Base-by-base conservation (phyloP, 305 asterid species). In the Solanum hybrid region DNA sequence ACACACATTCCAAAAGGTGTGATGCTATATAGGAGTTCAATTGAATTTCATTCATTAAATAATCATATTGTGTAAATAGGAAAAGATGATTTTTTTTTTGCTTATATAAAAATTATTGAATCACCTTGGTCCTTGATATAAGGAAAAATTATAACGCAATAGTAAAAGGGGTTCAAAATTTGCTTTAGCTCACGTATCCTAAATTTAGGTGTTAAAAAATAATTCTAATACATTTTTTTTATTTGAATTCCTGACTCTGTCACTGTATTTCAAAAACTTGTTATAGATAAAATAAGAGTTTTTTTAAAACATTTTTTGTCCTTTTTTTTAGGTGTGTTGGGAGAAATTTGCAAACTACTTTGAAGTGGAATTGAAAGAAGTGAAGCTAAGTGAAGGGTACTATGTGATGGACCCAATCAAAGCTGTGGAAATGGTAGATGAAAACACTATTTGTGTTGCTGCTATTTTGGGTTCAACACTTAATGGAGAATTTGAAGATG, bases 381-480 rank as follows among this genome's bases (percentile, higher is more conserved):
- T 94, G 14, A 94, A 94, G 18, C 14, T 95, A 35, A 87, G 91
- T 0, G 97, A 95, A 3, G 96, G 94, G 0, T 95, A 93, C 90
- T 92, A 93, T 61, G 97, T 95, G 34, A 94, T 94, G 97, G 95
- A 95, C 87, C 97, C 97, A 0, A 89, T 80, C 2, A 89, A 93
- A 82, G 97, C 97, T 4, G 95, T 92, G 5, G 95, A 95, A 61
- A 91, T 94, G 94, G 96, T 95, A 5, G 96, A 95, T 46, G 97
- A 95, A 86, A 95, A 94, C 86, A 95, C 97, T 0, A 95, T 95
- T 8, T 95, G 97, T 28, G 95, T 95, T 2, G 97, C 97, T 11
- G 95, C 95, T 5, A 95, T 95, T 64, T 46, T 95, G 84, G 97
- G 96, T 2, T 95, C 97, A 31, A 95, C 97, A 0, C 91, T 95